Evolutionary conservation across 768 basidiomycete genomes (phyloP), one percentile per base, ranked within the genome.

Genomic region (Dictyophora rubrovolvata): DNA sequence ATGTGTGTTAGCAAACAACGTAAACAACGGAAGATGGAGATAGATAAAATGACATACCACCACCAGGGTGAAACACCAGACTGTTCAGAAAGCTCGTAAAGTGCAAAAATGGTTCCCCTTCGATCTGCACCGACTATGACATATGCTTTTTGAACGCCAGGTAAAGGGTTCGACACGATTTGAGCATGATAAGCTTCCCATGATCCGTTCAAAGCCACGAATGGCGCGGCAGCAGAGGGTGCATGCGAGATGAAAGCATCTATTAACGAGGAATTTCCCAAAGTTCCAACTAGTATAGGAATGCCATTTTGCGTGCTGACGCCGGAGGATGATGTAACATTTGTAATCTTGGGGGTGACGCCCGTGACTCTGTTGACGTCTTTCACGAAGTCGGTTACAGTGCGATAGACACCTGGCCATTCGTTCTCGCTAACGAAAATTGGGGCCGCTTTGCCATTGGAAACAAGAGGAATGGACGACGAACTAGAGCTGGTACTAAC

Each of bases 31-130:
- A 48, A 11, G 5, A 34, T 18, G 18, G 20, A n/a, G 10, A 34
- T n/a, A n/a, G n/a, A 52, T 16, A 14, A 46, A 11, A 57, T 53
- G 11, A 69, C 78, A 48, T 63, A 80, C 80, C 80, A 84, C 61
- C 79, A 82, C 82, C 83, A 85, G n/a, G 83, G 83, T 18, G 82
- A 84, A 35, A 85, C 82, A 65, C 85, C 85, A 66, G 86, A 80
- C 65, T 86, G 84, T 66, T 87, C 84, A 10, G 81, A 82, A 58
- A 83, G 79, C 65, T 85, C 83, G 65, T 86, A 86, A 35, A 87
- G 64, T 1, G 77, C 82, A 64, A 75, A 86, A 35, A 87, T 83
- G 0, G 83, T 82, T 9, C 85, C 86, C 48, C 86, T 73, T 68
- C 85, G 83, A 68, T 87, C 86, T 1, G 82, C 74, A 11, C 86